These are phyloP conservation scores for Aspergillus hiratsukae DNA, from an alignment of 2,329 filamentous ascomycete species.

Conservation along the genomic window DNA sequence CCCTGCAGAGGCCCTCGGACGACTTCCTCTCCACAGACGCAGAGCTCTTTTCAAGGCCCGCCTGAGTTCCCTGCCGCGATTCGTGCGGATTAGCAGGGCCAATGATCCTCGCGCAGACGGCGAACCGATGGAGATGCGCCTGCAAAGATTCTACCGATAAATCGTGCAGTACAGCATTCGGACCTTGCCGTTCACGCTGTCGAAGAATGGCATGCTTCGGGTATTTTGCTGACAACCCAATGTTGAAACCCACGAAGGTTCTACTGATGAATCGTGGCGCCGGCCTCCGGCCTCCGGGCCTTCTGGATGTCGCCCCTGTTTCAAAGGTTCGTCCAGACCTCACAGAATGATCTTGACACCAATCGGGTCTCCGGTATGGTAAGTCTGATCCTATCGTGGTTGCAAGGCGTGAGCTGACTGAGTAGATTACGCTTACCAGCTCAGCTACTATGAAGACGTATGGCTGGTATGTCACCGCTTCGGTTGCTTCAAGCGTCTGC, in stretches of 20 bases:
- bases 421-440: neutral
- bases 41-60: conserved; percentile 1
- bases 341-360: no score
- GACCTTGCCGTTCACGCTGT: no score
- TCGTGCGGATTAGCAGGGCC: neutral
- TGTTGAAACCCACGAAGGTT: neutral
- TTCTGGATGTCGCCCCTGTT: neutral
- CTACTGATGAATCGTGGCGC: neutral
- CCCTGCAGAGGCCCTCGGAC: neutral
- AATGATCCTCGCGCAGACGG: neutral
- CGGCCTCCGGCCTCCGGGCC: no score
- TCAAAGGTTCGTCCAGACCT: no score
- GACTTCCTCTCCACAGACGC: neutral
- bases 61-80: conserved; percentile 4
- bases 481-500: neutral
- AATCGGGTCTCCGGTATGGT: neutral
- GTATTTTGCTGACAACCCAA: neutral
- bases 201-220: neutral
- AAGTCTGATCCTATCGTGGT: neutral
- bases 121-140: neutral
- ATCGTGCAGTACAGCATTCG: neutral
- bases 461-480: neutral
- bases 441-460: neutral
- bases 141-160: neutral
- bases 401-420: neutral